These are phyloP conservation scores for Neurospora africana DNA, from an alignment of 495 filamentous ascomycete species.

Conservation along the genomic window DNA sequence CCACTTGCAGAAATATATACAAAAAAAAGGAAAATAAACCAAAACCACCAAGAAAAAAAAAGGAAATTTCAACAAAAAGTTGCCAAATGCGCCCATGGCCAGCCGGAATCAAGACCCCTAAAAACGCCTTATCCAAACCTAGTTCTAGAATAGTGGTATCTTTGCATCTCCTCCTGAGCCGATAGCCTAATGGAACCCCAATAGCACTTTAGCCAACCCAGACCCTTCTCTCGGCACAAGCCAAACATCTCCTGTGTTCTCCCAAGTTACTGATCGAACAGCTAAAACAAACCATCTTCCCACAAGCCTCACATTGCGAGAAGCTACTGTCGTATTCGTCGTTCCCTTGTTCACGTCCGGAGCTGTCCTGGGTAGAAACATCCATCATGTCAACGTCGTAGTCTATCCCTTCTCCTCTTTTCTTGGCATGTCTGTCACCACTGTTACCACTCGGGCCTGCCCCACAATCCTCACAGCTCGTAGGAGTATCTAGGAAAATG, in stretches of 20 bases:
- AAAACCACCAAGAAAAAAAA: no score
- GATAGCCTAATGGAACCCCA: constrained; percentile 12
- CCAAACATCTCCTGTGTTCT: constrained; percentile 32
- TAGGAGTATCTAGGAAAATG: constrained; percentile 6
- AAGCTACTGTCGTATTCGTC: constrained; percentile 7
- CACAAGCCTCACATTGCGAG: constrained; percentile 25
- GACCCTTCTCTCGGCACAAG: constrained; percentile 27
- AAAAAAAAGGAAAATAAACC: not conserved
- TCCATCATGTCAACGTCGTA: constrained; percentile 21
- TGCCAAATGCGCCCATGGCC: not conserved
- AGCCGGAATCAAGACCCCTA: not conserved
- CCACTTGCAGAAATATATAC: not conserved
- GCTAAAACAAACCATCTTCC: constrained; percentile 37
- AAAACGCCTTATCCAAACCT: not conserved
- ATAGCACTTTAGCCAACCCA: constrained; percentile 7
- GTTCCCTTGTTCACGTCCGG: constrained; percentile 11
- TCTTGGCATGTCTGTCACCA: not conserved
- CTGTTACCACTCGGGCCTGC: constrained; percentile 11
- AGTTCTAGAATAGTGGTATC: not conserved
- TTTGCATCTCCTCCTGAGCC: not conserved
- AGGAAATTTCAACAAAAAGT: not conserved
- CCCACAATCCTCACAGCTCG: constrained; percentile 36
- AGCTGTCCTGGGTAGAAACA: constrained; percentile 1
- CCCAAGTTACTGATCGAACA: constrained; percentile 39
- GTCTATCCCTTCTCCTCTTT: not conserved